Evolutionary conservation across 192 early-diverging fungal species (phyloP).

Genomic region (Lobosporangium transversale): DNA sequence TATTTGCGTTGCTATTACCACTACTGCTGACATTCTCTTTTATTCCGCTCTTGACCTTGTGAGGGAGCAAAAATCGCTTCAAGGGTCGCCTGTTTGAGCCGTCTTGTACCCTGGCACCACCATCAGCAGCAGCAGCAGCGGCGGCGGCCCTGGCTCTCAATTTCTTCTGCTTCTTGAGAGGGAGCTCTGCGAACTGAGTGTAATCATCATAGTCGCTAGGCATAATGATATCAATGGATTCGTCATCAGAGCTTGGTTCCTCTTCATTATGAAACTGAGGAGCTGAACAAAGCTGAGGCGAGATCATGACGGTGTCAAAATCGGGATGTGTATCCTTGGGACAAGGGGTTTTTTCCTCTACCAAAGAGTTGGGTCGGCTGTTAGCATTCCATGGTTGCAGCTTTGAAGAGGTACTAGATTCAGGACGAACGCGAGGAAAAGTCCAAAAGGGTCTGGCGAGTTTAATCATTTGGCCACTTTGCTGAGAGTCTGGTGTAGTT

Average conservation of each 20-base stretch:
- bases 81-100: constrained; percentile 16
- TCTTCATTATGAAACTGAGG: constrained; percentile 1
- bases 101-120: neutral
- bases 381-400: constrained; percentile 10
- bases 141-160: constrained; percentile 17
- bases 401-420: constrained; percentile 9
- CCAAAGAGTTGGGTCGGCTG: constrained; percentile 6
- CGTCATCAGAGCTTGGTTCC: neutral
- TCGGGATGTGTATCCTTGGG: neutral
- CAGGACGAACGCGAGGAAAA: constrained; percentile 21
- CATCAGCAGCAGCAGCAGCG: constrained; percentile 1
- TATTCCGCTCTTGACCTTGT: neutral
- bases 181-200: constrained; percentile 39
- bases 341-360: neutral
- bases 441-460: constrained; percentile 38
- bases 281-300: constrained; percentile 5
- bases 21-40: neutral
- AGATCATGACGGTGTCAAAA: constrained; percentile 13
- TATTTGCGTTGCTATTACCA: neutral
- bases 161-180: constrained; percentile 49
- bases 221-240: constrained; percentile 36
- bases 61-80: constrained; percentile 28
- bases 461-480: constrained; percentile 11
- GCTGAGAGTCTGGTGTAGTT: constrained; percentile 1
- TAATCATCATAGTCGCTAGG: constrained; percentile 42